phyloP scores from a whole-genome alignment of 2,329 filamentous ascomycete genomes.

The Mycogone perniciosa region DNA sequence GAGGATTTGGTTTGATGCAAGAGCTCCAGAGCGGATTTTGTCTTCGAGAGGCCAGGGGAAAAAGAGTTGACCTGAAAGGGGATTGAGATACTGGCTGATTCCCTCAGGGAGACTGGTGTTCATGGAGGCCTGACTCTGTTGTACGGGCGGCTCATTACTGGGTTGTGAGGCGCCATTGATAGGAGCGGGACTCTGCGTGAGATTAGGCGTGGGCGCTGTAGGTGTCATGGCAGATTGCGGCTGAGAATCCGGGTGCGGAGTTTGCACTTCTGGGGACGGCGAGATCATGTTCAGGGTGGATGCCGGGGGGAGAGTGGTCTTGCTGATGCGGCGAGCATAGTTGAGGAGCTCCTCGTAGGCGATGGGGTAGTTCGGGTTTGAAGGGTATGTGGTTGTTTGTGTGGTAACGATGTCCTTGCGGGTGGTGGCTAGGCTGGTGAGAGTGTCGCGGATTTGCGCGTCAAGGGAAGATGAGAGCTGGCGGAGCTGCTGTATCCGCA shows the following conservation, averaged over 20 bases:
- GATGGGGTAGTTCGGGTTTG: constrained; percentile 48
- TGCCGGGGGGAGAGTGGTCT: constrained; percentile 67
- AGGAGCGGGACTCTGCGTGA: constrained; percentile 28
- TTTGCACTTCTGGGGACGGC: constrained; percentile 24
- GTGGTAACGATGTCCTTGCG: constrained; percentile 66
- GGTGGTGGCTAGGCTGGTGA: constrained; percentile 63
- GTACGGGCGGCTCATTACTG: constrained; percentile 24
- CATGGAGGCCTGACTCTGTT: constrained; percentile 26
- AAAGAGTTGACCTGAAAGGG: constrained; percentile 54
- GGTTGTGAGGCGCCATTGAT: constrained; percentile 27
- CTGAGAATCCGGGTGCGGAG: constrained; percentile 26
- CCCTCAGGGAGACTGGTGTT: constrained; percentile 42
- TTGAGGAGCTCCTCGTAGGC: constrained; percentile 67
- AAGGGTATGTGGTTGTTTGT: constrained; percentile 49
- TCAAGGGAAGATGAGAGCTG: constrained; percentile 60
- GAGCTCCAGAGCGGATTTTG: constrained; percentile 60
- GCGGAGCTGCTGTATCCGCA: constrained; percentile 63
- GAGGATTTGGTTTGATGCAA: constrained; percentile 59
- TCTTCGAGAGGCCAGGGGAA: constrained; percentile 71
- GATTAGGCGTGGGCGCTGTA: constrained; percentile 27
- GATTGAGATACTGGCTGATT: constrained; percentile 47
- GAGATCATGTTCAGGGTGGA: constrained; percentile 37
- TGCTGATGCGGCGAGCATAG: constrained; percentile 74
- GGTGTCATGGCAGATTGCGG: constrained; percentile 26
- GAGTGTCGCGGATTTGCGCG: constrained; percentile 62